These are phyloP conservation scores for Macrocybe gigantea DNA, from an alignment of 768 basidiomycete species.

Conservation along the genomic window DNA sequence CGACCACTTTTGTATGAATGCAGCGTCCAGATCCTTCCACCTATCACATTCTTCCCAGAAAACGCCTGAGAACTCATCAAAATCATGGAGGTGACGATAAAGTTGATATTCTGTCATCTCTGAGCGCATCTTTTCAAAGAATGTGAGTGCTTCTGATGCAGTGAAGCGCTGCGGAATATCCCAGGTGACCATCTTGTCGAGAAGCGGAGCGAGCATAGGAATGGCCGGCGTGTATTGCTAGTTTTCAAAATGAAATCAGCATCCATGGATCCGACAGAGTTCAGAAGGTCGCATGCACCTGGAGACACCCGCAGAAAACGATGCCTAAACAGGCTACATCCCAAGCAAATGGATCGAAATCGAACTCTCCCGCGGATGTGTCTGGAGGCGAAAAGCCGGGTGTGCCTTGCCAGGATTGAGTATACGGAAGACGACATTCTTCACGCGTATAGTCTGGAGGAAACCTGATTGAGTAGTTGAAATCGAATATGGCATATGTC, in stretches of 20 bases:
- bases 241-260: not conserved
- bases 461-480: not conserved
- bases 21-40: not conserved
- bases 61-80: not conserved
- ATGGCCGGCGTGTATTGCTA: not conserved
- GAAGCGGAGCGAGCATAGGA: conserved; percentile 7
- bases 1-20: not conserved
- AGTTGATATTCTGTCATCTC: not conserved
- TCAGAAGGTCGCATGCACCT: conserved; percentile 4
- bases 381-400: conserved; percentile 2
- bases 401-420: not conserved
- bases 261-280: not conserved
- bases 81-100: not conserved
- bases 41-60: not conserved
- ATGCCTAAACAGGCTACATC: conserved; percentile 18
- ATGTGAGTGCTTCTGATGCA: conserved; percentile 2
- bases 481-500: not conserved
- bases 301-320: not conserved
- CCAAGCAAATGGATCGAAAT: conserved; percentile 19
- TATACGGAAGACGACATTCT: not conserved
- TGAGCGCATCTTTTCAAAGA: conserved; percentile 5
- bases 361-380: conserved; percentile 14
- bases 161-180: conserved; percentile 4
- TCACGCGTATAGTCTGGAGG: not conserved
- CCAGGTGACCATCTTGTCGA: conserved; percentile 6